Base-by-base conservation (phyloP, 805 yeast species). In the Candida oleophila region DNA sequence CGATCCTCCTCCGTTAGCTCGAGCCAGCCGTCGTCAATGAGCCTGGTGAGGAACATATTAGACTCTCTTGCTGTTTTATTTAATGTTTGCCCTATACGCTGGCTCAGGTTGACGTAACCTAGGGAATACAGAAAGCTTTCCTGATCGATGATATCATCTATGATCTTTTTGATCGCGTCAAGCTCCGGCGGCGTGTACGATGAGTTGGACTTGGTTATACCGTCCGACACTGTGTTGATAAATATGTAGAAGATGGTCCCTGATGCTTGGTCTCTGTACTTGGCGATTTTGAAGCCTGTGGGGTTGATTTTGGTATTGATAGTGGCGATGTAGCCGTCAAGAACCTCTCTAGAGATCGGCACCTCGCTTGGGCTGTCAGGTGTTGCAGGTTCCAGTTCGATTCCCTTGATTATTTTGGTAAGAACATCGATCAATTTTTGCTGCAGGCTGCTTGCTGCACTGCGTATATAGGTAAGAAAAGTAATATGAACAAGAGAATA, bases 21-120 rank as follows among this genome's bases (percentile, higher is more conserved):
- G 7, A 82, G 59, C 85, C 85, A 81, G n/a, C 81, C 83, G 43
- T 71, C 76, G 42, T 71, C 70, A 14, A 75, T 72, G 5, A 81
- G 55, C 16, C 60, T 52, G 8, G 54, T 62, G 8, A 81, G 52
- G 22, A 80, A 67, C 1, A 43, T 47, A n/a, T 68, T 65, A 0
- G 78, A 65, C 30, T 79, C 78, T 3, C 54, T 52, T 11, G 60
- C 49, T 3, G 69, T 45, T n/a, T 57, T 63, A 11, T 63, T 62
- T 22, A 63, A 48, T 35, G 52, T 50, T 25, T 60, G 43, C 40
- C 63, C 55, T 1, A 59, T 51, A 20, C 38, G 57, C 44, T 70
- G 73, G 22, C 62, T 59, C 4, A 76, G 76, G 38, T 63, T 67
- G 8, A 64, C 63, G 16, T 59, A 54, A 2, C 69, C 62, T 3